These are phyloP conservation scores for Neofusicoccum kwambonambiense DNA, from an alignment of 2,329 filamentous ascomycete genomes.

Conservation along the genomic window DNA sequence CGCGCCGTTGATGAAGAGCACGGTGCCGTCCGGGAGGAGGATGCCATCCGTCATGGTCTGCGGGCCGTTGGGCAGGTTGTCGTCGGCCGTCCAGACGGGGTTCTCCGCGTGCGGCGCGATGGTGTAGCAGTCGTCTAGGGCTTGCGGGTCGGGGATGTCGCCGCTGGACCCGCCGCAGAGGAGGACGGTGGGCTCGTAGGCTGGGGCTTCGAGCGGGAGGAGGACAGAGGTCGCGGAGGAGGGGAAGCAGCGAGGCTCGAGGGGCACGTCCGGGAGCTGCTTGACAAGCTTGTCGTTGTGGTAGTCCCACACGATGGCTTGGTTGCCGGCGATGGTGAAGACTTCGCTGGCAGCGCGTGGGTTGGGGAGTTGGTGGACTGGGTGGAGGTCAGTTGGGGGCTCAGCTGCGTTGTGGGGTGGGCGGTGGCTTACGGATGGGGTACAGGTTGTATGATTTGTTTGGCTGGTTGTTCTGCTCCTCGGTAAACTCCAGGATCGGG, in stretches of 20 bases:
- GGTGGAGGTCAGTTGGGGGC: background rate
- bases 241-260: slow-evolving; percentile 12
- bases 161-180: slow-evolving; percentile 14
- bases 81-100: background rate
- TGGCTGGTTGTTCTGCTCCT: slow-evolving; percentile 11
- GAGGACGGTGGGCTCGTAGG: slow-evolving; percentile 10
- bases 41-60: slow-evolving; percentile 13
- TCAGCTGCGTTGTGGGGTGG: too few species aligned
- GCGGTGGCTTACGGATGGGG: slow-evolving; percentile 9
- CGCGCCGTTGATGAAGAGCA: slow-evolving; percentile 17
- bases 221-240: slow-evolving; percentile 14
- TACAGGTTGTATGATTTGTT: slow-evolving; percentile 18
- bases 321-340: slow-evolving; percentile 17
- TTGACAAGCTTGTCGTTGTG: slow-evolving; percentile 7
- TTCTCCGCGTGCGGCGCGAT: background rate
- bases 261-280: background rate
- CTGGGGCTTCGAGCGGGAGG: background rate
- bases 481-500: slow-evolving; percentile 15
- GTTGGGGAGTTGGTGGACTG: slow-evolving; percentile 17
- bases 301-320: slow-evolving; percentile 18
- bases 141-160: slow-evolving; percentile 12
- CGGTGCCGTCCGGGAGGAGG: slow-evolving; percentile 6
- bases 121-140: slow-evolving; percentile 18
- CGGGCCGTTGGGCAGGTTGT: slow-evolving; percentile 11
- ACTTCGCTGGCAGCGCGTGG: slow-evolving; percentile 10